Evolutionary conservation across 225 moss, liverwort and hornwort genomes (phyloP).

Genomic region (Takakia lepidozioides): DNA sequence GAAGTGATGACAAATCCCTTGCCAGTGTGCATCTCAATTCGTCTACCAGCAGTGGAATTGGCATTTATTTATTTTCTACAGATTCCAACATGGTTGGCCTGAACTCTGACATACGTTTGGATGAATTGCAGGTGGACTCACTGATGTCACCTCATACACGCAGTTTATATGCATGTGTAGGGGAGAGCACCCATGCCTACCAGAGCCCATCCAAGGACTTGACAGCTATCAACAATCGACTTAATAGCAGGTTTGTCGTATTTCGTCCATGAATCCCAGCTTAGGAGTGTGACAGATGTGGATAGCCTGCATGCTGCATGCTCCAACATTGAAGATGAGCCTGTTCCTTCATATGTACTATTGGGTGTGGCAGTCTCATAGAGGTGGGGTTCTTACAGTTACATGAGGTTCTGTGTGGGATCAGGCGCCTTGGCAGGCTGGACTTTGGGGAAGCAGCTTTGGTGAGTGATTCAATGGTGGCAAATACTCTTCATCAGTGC

Average conservation of each 20-base stretch:
- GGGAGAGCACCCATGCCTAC: slow-evolving; percentile 84
- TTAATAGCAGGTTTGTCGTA: slow-evolving; percentile 68
- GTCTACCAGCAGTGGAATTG: too few relatives aligned
- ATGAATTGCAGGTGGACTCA: slow-evolving; percentile 56
- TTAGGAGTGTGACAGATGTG: too few relatives aligned
- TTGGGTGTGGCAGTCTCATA: too few relatives aligned
- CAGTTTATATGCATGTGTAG: slow-evolving; percentile 88
- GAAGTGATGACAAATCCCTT: too few relatives aligned
- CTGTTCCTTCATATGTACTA: neutral
- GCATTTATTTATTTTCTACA: too few relatives aligned
- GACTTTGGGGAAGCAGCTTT: slow-evolving; percentile 56
- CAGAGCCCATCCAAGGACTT: slow-evolving; percentile 97
- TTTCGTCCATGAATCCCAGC: too few relatives aligned
- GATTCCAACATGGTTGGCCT: too few relatives aligned
- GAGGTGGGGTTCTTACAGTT: neutral
- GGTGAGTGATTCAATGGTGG: slow-evolving; percentile 48
- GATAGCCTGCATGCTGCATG: neutral
- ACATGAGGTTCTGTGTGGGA: slow-evolving; percentile 11
- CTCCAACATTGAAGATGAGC: neutral
- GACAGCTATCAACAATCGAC: slow-evolving; percentile 81
- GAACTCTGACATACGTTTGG: neutral
- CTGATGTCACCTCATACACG: slow-evolving; percentile 81
- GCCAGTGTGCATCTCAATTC: too few relatives aligned
- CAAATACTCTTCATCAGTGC: slow-evolving; percentile 20
- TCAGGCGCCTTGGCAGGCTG: slow-evolving; percentile 64